These are phyloP conservation scores for Linnemannia exigua DNA, from an alignment of 192 early-diverging fungal genomes.

Conservation along the genomic window DNA sequence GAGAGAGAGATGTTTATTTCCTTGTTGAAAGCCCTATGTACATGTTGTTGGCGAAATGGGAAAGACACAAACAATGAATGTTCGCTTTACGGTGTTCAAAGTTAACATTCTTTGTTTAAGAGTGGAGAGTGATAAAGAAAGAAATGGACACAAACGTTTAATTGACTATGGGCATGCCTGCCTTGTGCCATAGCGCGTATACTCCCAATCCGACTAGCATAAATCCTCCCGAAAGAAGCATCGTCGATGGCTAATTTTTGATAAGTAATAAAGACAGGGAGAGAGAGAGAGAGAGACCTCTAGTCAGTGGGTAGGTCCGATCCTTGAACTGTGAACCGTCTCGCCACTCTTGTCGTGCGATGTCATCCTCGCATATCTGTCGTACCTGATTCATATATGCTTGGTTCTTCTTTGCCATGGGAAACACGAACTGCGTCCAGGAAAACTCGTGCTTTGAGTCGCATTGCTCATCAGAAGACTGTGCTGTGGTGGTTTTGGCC, in stretches of 20 bases:
- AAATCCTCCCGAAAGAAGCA: slow-evolving; percentile 39
- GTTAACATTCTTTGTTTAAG: background rate
- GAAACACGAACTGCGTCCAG: slow-evolving; percentile 50
- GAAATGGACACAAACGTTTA: background rate
- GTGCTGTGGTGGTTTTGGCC: background rate
- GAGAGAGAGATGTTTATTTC: slow-evolving; percentile 2
- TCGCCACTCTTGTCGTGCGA: too few species aligned
- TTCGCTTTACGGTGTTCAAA: background rate
- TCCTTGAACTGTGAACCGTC: too few species aligned
- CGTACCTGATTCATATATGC: slow-evolving; percentile 15
- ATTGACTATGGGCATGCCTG: slow-evolving; percentile 13
- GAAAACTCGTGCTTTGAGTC: slow-evolving; percentile 8
- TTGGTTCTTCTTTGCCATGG: slow-evolving; percentile 22
- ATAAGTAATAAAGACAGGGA: background rate
- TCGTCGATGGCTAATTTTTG: slow-evolving; percentile 24
- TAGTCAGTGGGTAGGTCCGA: background rate
- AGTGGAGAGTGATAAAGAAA: background rate
- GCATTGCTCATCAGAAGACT: background rate
- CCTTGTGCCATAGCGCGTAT: slow-evolving; percentile 42
- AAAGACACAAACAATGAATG: background rate
- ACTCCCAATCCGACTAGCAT: slow-evolving; percentile 44
- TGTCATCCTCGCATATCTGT: background rate
- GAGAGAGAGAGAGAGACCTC: too few species aligned
- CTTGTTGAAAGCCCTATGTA: background rate
- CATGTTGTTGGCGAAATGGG: background rate